Evolutionary conservation across 305 asterid species (phyloP), one percentile per base, ranked within the genome.

Genomic region (Stenogyne calaminthoides): DNA sequence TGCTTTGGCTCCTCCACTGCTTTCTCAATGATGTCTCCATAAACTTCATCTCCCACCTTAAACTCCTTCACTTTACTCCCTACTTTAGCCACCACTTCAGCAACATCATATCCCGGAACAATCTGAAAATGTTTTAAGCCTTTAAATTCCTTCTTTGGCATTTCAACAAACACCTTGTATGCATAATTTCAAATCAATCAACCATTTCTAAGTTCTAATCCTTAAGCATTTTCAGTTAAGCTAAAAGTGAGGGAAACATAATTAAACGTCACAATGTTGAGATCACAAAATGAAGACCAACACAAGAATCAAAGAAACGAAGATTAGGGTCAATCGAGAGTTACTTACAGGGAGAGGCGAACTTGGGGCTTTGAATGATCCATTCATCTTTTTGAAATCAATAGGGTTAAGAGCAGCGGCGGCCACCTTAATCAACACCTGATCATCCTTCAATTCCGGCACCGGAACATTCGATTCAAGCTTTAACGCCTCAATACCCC

Each of bases 371-470:
- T 78, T 79, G 74, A 88, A 85, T 65, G 80, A 74, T 51, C 97
- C 93, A 0, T 70, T 76, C 64, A 91, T 81, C 22, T 95, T 82
- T 82, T 88, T 90, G 82, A 75, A 88, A 82, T 90, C 97, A 67
- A 88, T 76, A 11, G 97, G 97, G 2, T 90, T 90, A 25, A 90
- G 91, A 63, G 93, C 90, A 65, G 95, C 95, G 4, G 93, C 95
- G 44, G 27, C 84, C 5, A 90, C 93, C 80, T 88, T 88, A 54
- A 90, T 71, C 85, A 88, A 71, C 47, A 90, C 96, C 57, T 88
- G 87, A 75, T 90, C 91, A 9, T 85, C 91, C 58, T 80, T 80
- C 10, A 83, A 16, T 20, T 87, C 76, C 22, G 96, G 95, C 34
- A 87, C 86, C 0, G 81, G 49, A 58, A 87, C 79, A 64, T 70